Conservation (phyloP, 805 yeast genomes). For the Kregervanrija delftensis region DNA sequence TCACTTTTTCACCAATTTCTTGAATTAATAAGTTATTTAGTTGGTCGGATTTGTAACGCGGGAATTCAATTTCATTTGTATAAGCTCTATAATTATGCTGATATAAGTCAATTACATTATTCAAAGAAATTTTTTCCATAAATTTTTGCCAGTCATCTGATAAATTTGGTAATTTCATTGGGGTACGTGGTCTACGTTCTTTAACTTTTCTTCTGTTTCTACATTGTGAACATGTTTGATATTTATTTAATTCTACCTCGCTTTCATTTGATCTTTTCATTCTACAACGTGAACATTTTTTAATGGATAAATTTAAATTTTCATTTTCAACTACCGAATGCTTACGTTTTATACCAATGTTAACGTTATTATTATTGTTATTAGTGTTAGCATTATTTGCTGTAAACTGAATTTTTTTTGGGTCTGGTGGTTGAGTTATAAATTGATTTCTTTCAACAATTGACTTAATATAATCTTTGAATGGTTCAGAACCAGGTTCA, state of each 20-base stretch:
- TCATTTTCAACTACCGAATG: neutral
- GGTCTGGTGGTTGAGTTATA: neutral
- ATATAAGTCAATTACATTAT: slow-evolving; percentile 28
- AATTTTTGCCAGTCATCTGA: slow-evolving; percentile 29
- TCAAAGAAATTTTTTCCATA: slow-evolving; percentile 28
- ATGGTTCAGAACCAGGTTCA: slow-evolving; percentile 11
- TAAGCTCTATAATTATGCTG: slow-evolving; percentile 31
- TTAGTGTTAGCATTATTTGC: neutral
- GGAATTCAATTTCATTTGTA: slow-evolving; percentile 26
- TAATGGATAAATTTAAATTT: slow-evolving; percentile 12
- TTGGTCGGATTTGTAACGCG: slow-evolving; percentile 27
- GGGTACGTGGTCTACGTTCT: slow-evolving; percentile 22
- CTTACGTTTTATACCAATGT: neutral
- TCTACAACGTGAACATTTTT: slow-evolving; percentile 39
- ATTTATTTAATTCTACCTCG: slow-evolving; percentile 27
- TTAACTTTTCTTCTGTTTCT: slow-evolving; percentile 33
- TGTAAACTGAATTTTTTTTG: neutral
- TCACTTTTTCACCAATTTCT: slow-evolving; percentile 29
- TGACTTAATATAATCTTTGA: slow-evolving; percentile 12
- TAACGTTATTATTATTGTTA: neutral
- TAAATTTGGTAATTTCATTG: slow-evolving; percentile 29
- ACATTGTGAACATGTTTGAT: slow-evolving; percentile 36
- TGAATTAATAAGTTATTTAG: slow-evolving; percentile 28
- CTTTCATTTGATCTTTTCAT: slow-evolving; percentile 32
- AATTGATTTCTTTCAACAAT: slow-evolving; percentile 6